Percentiles rank a stretch among this genome's conserved stretches.
These are phyloP conservation scores for Chenopodium berlandieri DNA, from an alignment of 148 eudicot species.

Conservation along the genomic window DNA sequence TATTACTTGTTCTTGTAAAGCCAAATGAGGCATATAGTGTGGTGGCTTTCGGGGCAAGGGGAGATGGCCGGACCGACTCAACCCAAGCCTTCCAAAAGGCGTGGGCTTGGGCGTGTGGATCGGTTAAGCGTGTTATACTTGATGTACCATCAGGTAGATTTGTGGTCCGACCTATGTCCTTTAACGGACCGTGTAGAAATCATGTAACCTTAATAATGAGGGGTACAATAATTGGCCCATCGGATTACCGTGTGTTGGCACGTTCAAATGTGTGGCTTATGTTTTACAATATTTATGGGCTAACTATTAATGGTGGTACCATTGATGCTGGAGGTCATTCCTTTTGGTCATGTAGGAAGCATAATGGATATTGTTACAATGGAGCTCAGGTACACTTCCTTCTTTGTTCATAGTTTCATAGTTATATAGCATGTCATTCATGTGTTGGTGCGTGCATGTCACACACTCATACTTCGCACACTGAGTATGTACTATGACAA, in stretches of 20 bases:
- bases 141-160: slow-evolving; percentile 45
- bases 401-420: too few species aligned
- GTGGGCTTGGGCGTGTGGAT: slow-evolving; percentile 43
- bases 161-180: slow-evolving; percentile 29
- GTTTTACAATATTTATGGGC: slow-evolving; percentile 34
- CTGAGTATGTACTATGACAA: too few species aligned
- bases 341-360: slow-evolving; percentile 28
- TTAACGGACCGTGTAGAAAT: slow-evolving; percentile 37
- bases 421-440: too few species aligned
- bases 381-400: slow-evolving; percentile 28
- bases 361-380: slow-evolving; percentile 18
- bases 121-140: slow-evolving; percentile 24
- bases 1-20: neutral
- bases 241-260: slow-evolving; percentile 32
- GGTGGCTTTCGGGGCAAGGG: slow-evolving; percentile 39
- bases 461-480: too few species aligned
- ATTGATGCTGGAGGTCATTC: slow-evolving; percentile 40
- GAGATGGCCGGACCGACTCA: slow-evolving; percentile 48
- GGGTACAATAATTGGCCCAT: slow-evolving; percentile 47
- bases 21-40: slow-evolving; percentile 34
- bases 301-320: slow-evolving; percentile 42
- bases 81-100: slow-evolving; percentile 42
- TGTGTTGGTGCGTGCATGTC: too few species aligned
- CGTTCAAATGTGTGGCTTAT: slow-evolving; percentile 34
- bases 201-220: slow-evolving; percentile 28